Evolutionary conservation across 768 basidiomycete genomes (phyloP), one percentile per base, ranked within the genome.

Genomic region (Tephrocybe sp.): DNA sequence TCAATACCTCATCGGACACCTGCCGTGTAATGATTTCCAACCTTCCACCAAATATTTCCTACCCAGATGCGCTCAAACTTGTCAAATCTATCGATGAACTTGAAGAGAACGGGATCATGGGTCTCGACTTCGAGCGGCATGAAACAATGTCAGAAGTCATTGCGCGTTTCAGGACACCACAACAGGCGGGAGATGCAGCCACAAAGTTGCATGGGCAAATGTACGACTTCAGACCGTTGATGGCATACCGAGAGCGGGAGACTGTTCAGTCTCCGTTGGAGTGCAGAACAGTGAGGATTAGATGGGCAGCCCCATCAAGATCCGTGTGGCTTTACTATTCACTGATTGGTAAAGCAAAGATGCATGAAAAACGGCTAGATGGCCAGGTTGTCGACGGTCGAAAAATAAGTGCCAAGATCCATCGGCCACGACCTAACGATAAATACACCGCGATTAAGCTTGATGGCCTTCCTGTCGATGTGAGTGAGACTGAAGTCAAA

Each of bases 281-380:
- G 42, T 60, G 60, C 43, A 60, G 59, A 45, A 63, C 64, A 49
- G 60, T 78, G 47, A 73, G 69, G 50, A 44, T 82, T 4, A 65
- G 61, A 22, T 80, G 78, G 76, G 70, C 70, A 30, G 67, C 72
- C 9, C 72, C 80, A 0, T 64, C 61, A 43, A 55, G 61, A 22
- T 62, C 62, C 7, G 79, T 74, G 4, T 83, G 76, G 74, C 69
- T 67, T 18, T 71, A 72, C 51, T 84, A 79, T 56, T 21, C 61
- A 4, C 68, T 68, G 2, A 62, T 78, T 30, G 61, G 66, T 2
- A 53, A 53, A n/a, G 80, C 79, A 2, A 78, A 76, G 50, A 44
- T 60, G 10, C 69, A 73, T 40, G 74, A 68, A 5, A 56, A 56
- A n/a, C 64, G 64, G 21, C 61, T 82, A 3, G 56, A 78, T 42